phyloP scores from a whole-genome alignment of 345 rosid genomes.

The Bruguiera sexangula region DNA sequence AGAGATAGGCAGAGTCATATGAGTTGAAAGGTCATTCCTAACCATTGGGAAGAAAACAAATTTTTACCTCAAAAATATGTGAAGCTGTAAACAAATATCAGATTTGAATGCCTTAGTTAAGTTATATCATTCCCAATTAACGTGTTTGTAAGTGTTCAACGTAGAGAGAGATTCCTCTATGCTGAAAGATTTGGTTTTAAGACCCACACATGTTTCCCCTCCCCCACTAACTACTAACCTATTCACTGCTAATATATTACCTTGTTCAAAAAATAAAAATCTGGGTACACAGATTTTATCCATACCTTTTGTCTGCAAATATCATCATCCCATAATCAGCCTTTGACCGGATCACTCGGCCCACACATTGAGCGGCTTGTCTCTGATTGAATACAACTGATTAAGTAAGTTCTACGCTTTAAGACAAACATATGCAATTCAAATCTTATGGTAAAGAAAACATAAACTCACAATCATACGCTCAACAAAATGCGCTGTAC shows the following conservation, averaged over 20 bases:
- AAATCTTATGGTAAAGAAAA: background rate
- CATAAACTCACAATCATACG: background rate
- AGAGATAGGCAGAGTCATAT: background rate
- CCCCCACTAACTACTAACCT: too few relatives aligned
- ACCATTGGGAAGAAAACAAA: background rate
- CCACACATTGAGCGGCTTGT: conserved; percentile 99
- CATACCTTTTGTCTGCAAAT: conserved; percentile 91
- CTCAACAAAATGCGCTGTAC: background rate
- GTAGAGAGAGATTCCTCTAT: too few relatives aligned
- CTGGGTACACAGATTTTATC: background rate
- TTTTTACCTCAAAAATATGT: too few relatives aligned
- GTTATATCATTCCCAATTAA: too few relatives aligned
- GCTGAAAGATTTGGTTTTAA: too few relatives aligned
- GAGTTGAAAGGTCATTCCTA: background rate
- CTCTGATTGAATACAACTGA: conserved; percentile 49
- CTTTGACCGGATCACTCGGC: conserved; percentile 92
- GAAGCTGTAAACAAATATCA: background rate
- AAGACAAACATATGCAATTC: conserved; percentile 1
- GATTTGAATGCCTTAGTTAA: too few relatives aligned
- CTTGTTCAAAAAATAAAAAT: background rate
- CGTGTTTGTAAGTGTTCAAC: too few relatives aligned
- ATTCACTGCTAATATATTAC: too few relatives aligned
- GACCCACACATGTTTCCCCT: too few relatives aligned
- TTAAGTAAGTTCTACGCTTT: conserved; percentile 11
- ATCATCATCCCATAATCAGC: conserved; percentile 99